phyloP scores from a whole-genome alignment of 139 green algal genomes.

The Chlorella sp. region DNA sequence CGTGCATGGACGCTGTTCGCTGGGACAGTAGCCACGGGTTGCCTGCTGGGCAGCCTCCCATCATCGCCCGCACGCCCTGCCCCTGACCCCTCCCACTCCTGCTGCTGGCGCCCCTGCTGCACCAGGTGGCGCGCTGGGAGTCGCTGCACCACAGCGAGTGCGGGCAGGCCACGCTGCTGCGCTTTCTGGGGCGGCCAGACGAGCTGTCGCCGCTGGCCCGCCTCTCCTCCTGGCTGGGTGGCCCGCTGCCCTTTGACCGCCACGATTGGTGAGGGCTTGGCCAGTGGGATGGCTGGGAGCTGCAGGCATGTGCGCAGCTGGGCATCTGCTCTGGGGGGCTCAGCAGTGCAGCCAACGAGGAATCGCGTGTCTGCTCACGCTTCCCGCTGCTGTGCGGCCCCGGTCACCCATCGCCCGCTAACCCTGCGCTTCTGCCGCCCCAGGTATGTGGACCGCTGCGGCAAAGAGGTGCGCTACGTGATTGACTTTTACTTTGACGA shows the following conservation, averaged over 20 bases:
- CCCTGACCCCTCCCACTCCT: not conserved
- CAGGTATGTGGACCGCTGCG: slow-evolving; percentile 83
- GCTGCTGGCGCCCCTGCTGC: not conserved
- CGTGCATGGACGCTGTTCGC: too few species aligned
- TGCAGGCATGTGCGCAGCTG: not conserved
- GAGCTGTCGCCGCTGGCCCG: slow-evolving; percentile 88
- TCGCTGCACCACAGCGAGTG: slow-evolving; percentile 80
- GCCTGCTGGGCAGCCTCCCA: too few species aligned
- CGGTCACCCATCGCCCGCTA: not conserved
- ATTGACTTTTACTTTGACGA: slow-evolving; percentile 99
- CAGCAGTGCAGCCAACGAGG: not conserved
- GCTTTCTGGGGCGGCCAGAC: slow-evolving; percentile 87
- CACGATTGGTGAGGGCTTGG: slow-evolving; percentile 81
- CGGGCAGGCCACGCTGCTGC: slow-evolving; percentile 74
- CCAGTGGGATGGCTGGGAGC: not conserved
- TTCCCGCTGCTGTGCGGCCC: not conserved
- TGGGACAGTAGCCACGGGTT: too few species aligned
- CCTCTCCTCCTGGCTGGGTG: slow-evolving; percentile 64
- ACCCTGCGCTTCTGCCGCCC: not conserved
- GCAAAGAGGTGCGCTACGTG: slow-evolving; percentile 91
- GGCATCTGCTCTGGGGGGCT: too few species aligned
- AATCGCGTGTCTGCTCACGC: too few species aligned
- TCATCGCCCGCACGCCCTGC: too few species aligned
- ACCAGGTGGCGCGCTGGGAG: slow-evolving; percentile 77
- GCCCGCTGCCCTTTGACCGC: slow-evolving; percentile 88